These are phyloP conservation scores for Candida yuanshanica DNA, from an alignment of 805 yeast species.

Conservation along the genomic window DNA sequence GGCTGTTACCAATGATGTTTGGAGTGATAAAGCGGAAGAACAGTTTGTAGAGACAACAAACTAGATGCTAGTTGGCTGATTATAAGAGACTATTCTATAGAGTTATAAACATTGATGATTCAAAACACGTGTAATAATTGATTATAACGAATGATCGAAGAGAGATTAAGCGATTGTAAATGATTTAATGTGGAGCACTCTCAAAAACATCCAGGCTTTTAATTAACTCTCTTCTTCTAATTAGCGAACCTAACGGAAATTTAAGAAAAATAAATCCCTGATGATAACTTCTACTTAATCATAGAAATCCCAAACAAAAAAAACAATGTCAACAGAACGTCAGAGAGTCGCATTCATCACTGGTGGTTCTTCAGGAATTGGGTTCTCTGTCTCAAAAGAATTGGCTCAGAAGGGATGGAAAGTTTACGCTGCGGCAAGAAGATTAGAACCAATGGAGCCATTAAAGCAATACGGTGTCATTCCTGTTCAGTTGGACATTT, in stretches of 20 bases:
- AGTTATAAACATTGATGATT: no score
- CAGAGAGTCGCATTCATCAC: constrained; percentile 38
- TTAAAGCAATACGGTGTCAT: constrained; percentile 36
- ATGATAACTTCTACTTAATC: no score
- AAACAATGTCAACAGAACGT: constrained; percentile 9
- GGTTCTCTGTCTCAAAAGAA: constrained; percentile 43
- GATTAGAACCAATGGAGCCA: constrained; percentile 53
- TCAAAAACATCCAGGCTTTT: no score
- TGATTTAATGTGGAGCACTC: no score
- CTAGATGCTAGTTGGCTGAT: not conserved
- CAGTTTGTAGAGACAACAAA: not conserved
- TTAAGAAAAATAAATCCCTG: no score
- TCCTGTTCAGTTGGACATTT: constrained; percentile 52
- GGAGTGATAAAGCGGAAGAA: not conserved
- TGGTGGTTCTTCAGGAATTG: constrained; percentile 56
- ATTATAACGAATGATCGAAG: no score
- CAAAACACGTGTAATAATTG: no score
- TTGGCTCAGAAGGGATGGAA: constrained; percentile 46
- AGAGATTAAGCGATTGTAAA: no score
- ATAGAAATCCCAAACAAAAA: not conserved
- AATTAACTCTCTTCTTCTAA: no score
- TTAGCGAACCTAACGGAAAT: no score
- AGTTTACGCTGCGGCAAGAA: constrained; percentile 73
- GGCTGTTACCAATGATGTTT: not conserved
- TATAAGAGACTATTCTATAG: no score